Percentiles rank a stretch among this genome's conserved stretches.
Evolutionary conservation across 202 grass and related monocot genomes (phyloP).

Genomic region (Panicum hallii): DNA sequence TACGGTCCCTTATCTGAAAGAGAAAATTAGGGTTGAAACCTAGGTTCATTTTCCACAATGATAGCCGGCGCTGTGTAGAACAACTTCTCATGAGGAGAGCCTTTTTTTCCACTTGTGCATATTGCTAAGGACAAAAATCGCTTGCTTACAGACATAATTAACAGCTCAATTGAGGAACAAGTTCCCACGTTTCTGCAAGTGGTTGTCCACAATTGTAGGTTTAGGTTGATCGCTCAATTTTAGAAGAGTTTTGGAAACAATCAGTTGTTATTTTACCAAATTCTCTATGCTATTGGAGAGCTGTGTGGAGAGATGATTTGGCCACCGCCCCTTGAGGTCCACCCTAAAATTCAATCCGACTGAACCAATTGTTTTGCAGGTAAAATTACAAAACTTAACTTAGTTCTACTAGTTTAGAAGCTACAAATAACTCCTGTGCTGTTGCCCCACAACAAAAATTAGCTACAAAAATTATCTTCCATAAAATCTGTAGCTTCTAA

Average conservation of each 20-base stretch:
- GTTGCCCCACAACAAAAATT: no score
- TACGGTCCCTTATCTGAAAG: no score
- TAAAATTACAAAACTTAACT: not conserved
- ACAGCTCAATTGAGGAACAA: conserved; percentile 13
- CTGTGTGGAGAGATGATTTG: not conserved
- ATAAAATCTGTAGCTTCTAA: not conserved
- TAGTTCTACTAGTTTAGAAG: no score
- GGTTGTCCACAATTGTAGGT: conserved; percentile 1
- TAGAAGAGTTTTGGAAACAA: not conserved
- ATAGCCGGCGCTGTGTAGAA: not conserved
- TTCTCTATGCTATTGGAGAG: conserved; percentile 8
- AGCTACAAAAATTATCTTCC: no score
- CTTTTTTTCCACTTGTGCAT: not conserved
- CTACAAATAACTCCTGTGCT: no score
- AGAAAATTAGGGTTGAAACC: no score
- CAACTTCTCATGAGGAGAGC: not conserved
- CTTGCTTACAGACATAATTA: conserved; percentile 9
- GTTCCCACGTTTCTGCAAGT: conserved; percentile 33
- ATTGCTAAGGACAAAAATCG: not conserved
- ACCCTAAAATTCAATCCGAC: not conserved
- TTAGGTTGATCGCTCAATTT: conserved; percentile 5
- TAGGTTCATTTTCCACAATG: not conserved
- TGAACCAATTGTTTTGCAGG: not conserved
- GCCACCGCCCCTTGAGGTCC: not conserved
- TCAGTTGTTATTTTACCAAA: not conserved